Percentiles rank a stretch among this genome's conserved stretches.
Conservation (phyloP, 2,329 filamentous ascomycete species). For the Knoxdaviesia capensis region DNA sequence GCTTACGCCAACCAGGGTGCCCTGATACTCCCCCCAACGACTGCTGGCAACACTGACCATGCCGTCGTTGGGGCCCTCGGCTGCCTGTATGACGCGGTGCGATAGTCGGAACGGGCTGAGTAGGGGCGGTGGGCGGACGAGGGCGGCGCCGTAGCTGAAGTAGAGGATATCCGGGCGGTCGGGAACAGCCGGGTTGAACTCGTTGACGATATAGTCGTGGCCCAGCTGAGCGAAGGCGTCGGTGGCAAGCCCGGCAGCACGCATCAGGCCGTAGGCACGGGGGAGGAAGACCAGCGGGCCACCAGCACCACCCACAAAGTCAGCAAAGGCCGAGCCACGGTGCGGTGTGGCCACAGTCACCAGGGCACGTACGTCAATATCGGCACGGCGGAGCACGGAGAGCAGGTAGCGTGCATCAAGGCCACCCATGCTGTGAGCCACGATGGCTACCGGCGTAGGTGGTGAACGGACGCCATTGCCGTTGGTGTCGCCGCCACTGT, state of each 20-base stretch:
- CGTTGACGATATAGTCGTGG: constrained; percentile 31
- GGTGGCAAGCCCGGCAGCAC: constrained; percentile 31
- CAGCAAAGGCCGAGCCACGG: constrained; percentile 33
- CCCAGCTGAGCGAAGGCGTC: constrained; percentile 42
- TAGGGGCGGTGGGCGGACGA: constrained; percentile 28
- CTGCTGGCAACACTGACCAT: constrained; percentile 46
- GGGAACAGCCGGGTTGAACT: constrained; percentile 37
- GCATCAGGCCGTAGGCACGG: constrained; percentile 30
- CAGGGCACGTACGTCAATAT: constrained; percentile 26
- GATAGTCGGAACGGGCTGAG: constrained; percentile 42
- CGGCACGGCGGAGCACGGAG: constrained; percentile 26
- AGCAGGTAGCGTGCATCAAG: constrained; percentile 48
- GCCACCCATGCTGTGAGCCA: constrained; percentile 50
- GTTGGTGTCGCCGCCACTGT: constrained; percentile 3
- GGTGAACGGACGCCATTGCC: background rate
- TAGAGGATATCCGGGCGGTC: constrained; percentile 33
- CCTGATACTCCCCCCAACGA: constrained; percentile 42
- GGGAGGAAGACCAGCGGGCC: constrained; percentile 24
- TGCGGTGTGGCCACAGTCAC: constrained; percentile 36
- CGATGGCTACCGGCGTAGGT: constrained; percentile 49
- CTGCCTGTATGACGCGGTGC: constrained; percentile 24
- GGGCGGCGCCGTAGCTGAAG: constrained; percentile 40
- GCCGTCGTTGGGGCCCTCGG: constrained; percentile 43
- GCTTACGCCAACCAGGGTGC: constrained; percentile 39
- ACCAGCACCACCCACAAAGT: constrained; percentile 27